phyloP scores from a whole-genome alignment of 2,329 filamentous ascomycete genomes.

The Verticillium klebahnii region DNA sequence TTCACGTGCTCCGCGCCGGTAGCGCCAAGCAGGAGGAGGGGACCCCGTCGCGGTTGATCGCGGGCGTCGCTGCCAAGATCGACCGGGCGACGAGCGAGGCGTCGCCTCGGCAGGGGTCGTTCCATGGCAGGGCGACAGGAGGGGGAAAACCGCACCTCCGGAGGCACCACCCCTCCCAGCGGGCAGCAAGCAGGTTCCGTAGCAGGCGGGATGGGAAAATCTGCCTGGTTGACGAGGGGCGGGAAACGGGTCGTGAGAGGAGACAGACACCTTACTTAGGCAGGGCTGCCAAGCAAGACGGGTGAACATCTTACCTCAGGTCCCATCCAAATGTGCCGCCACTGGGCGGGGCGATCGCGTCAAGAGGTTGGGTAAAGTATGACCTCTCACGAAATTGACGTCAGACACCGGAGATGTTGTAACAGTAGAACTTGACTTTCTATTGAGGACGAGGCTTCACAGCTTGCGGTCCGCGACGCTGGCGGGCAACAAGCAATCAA shows the following conservation, averaged over 20 bases:
- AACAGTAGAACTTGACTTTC: neutral
- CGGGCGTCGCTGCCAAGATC: neutral
- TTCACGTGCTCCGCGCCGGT: neutral
- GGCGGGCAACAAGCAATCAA: too few species aligned
- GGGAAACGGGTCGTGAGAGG: neutral
- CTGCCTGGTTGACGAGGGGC: too few species aligned
- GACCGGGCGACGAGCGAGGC: neutral
- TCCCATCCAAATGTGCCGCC: neutral
- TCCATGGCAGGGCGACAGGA: neutral
- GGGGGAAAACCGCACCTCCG: too few species aligned
- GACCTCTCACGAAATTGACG: neutral
- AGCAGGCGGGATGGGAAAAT: too few species aligned
- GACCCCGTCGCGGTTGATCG: neutral
- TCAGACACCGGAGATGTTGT: neutral
- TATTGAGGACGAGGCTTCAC: neutral
- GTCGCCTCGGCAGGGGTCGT: neutral
- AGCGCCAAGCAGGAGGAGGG: neutral
- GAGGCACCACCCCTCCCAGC: too few species aligned
- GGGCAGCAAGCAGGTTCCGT: too few species aligned
- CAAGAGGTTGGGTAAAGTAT: neutral
- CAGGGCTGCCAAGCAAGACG: neutral
- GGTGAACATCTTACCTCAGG: neutral
- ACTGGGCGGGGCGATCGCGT: neutral
- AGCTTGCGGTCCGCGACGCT: neutral
- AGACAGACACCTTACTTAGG: neutral